A percentile compares a stretch with the other conserved stretches of the same genome.
phyloP scores from a whole-genome alignment of 2,329 filamentous ascomycete species.

The Trematosphaeria pertusa region DNA sequence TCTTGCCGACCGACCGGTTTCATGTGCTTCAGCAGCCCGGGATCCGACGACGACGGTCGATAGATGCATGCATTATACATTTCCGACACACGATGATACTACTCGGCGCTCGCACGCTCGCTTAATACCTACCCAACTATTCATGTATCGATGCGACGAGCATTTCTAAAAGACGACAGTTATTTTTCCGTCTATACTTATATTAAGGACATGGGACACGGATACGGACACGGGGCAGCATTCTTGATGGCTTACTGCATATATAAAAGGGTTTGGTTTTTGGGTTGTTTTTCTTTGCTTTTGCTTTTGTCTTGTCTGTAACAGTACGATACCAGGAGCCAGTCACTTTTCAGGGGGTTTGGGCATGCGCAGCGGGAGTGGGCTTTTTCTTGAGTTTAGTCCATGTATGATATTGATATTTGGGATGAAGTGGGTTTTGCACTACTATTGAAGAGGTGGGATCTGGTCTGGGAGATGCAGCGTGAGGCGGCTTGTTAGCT shows the following conservation, averaged over 20 bases:
- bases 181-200: no score
- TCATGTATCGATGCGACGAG: no score
- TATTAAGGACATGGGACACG: no score
- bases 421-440: neutral
- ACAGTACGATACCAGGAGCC: conserved; percentile 19
- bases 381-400: conserved; percentile 1
- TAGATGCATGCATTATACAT: neutral
- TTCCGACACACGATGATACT: no score
- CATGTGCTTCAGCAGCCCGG: neutral
- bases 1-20: neutral
- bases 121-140: no score
- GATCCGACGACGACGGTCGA: neutral
- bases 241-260: conserved; percentile 8
- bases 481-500: no score
- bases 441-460: neutral
- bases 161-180: no score
- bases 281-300: conserved; percentile 2
- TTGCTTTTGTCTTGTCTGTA: conserved; percentile 8
- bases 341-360: neutral
- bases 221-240: conserved; percentile 2
- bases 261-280: conserved; percentile 15
- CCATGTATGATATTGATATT: conserved; percentile 13
- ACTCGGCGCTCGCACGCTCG: no score
- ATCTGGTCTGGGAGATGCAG: no score
- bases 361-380: neutral